Percentiles rank a stretch among this genome's conserved stretches.
Conservation (phyloP, 208 protist genomes). For the Trypanosoma conorhini region DNA sequence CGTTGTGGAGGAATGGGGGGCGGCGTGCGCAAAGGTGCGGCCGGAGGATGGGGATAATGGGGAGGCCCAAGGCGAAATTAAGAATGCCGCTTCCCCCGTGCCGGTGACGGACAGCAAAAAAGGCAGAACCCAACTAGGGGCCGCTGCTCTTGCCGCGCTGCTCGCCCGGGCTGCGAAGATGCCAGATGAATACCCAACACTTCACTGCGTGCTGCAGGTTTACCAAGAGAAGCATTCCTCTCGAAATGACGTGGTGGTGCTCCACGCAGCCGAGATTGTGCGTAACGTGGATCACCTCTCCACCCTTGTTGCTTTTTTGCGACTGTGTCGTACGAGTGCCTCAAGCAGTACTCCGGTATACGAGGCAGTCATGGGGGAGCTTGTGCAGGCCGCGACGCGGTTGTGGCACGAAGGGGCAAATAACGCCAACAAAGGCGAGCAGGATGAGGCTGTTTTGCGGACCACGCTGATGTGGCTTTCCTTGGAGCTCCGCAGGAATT, state of each 20-base stretch:
- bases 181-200: slow-evolving; percentile 17
- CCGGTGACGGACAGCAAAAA: not conserved
- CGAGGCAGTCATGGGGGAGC: slow-evolving; percentile 13
- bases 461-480: slow-evolving; percentile 13
- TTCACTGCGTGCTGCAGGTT: slow-evolving; percentile 11
- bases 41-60: not conserved
- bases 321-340: slow-evolving; percentile 27
- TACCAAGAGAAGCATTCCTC: not conserved
- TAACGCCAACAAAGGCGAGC: not conserved
- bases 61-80: not conserved
- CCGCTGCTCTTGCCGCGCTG: slow-evolving; percentile 7
- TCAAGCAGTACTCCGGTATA: slow-evolving; percentile 16
- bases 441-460: slow-evolving; percentile 9
- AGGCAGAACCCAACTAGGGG: slow-evolving; percentile 2
- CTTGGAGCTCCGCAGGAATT: slow-evolving; percentile 17
- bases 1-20: slow-evolving; percentile 23
- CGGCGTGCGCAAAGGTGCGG: slow-evolving; percentile 5
- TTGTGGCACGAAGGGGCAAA: slow-evolving; percentile 3
- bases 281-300: slow-evolving; percentile 15
- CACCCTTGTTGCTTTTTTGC: slow-evolving; percentile 25
- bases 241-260: not conserved
- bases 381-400: slow-evolving; percentile 7
- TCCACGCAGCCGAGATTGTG: slow-evolving; percentile 9
- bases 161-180: slow-evolving; percentile 15
- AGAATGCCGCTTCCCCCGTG: not conserved